A percentile compares a stretch with the other conserved stretches of the same genome.
phyloP scores from a whole-genome alignment of 176 grass and related monocot genomes.

The Bolboschoenus planiculmis region DNA sequence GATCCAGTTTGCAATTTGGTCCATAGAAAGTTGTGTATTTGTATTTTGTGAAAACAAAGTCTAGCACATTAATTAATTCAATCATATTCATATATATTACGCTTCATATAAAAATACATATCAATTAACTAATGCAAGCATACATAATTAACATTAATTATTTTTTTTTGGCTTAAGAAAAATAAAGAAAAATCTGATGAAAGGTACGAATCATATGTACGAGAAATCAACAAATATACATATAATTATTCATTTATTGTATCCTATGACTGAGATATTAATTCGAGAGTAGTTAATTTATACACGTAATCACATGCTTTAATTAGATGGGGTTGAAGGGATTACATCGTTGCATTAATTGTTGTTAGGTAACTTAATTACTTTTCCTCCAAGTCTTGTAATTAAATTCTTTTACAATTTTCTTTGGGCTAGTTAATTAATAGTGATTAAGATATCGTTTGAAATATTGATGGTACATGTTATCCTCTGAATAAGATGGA shows the following conservation, averaged over 20 bases:
- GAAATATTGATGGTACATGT: not conserved
- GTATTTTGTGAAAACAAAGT: too few species aligned
- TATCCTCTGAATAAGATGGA: not conserved
- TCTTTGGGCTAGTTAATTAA: not conserved
- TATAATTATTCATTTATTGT: not conserved
- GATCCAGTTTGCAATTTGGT: too few species aligned
- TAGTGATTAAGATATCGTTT: not conserved
- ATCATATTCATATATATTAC: too few species aligned
- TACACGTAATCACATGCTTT: not conserved
- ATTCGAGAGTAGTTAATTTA: too few species aligned
- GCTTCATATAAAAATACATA: too few species aligned
- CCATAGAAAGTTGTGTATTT: too few species aligned
- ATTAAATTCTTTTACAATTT: not conserved
- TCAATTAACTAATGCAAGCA: too few species aligned
- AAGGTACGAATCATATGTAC: not conserved
- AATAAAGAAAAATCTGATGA: not conserved
- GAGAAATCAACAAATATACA: not conserved
- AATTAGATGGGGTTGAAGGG: not conserved
- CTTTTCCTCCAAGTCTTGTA: not conserved
- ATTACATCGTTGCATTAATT: slow-evolving; percentile 1
- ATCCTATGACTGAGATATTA: too few species aligned
- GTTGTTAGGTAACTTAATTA: not conserved
- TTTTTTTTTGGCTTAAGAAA: not conserved
- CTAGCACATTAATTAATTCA: too few species aligned
- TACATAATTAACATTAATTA: too few species aligned